Base-by-base conservation (phyloP, 805 yeast genomes). In the Zygosaccharomyces bisporus region DNA sequence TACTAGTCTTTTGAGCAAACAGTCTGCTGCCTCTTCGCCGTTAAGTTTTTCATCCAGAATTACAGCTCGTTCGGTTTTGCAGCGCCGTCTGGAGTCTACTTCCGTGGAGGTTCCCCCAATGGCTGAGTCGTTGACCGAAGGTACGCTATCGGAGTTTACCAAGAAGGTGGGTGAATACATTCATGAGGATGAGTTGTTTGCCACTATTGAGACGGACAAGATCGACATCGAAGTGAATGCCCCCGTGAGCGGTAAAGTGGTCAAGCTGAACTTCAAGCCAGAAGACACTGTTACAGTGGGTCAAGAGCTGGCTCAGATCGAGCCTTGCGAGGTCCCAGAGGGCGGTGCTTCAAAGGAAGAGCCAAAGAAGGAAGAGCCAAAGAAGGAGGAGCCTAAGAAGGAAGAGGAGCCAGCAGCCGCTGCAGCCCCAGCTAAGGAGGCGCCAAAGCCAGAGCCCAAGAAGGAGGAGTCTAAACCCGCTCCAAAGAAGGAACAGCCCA, bases 61-160 rank as follows among this genome's bases (percentile, higher is more conserved):
- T 21, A 6, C 27, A 18, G 18, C 34, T 8, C 39, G 40, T 16
- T 37, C 40, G 14, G 23, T 14, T 14, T 19, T 33, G 27, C 41
- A 48, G 16, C 38, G 39, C 24, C 67, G 73, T 53, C 62, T 52
- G 51, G 64, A 68, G 47, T 66, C 74, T 31, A 73, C 72, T 50
- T 67, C 63, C 39, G 95, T 91, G 42, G 86, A 89, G 68, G 98
- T 93, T 17, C 99, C 99, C 39, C 95, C 87, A 53, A 89, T 93
- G 97, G 98, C 99, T 34, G 99, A 93, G 72, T 90, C 97, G 40
- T 83, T 93, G 63, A 87, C 96, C 33, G 99, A 93, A 69, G 99
- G 99, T 65, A 87, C 98, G 39, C 76, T 93, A 54, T 74, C 86
- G 50, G 77, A 76, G 47, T 83, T 72, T 62, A 71, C 74, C 53